These are phyloP conservation scores for Oryza glaberrima DNA, from an alignment of 176 grass and related monocot genomes.

Conservation along the genomic window DNA sequence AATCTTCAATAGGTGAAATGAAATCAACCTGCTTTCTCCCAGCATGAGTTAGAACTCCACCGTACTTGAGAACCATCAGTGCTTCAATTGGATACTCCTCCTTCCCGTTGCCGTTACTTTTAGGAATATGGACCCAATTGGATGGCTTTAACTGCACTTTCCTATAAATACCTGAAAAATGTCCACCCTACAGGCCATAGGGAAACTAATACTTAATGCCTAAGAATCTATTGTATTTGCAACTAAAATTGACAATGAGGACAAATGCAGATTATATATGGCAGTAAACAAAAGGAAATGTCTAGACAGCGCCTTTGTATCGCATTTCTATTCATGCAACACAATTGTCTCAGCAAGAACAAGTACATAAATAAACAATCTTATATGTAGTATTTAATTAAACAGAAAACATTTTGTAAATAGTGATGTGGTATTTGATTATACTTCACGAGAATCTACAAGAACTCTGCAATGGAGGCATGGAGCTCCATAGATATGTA, in stretches of 20 bases:
- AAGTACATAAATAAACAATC: not conserved
- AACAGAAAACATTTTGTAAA: not conserved
- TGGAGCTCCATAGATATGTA: not conserved
- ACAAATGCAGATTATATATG: slow-evolving; percentile 15
- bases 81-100: slow-evolving; percentile 83
- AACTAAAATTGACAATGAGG: slow-evolving; percentile 26
- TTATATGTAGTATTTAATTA: slow-evolving; percentile 14
- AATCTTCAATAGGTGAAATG: slow-evolving; percentile 21
- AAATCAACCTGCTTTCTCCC: slow-evolving; percentile 88
- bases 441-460: not conserved
- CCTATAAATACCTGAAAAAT: slow-evolving; percentile 98
- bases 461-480: not conserved
- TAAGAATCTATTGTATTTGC: slow-evolving; percentile 14
- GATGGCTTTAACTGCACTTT: slow-evolving; percentile 94
- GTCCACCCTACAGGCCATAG: slow-evolving; percentile 75
- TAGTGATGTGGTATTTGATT: not conserved
- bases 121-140: slow-evolving; percentile 70
- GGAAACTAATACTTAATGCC: slow-evolving; percentile 22
- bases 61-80: slow-evolving; percentile 96
- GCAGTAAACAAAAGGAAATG: slow-evolving; percentile 1
- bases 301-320: not conserved
- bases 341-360: slow-evolving; percentile 21
- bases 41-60: slow-evolving; percentile 96
- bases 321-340: slow-evolving; percentile 16
- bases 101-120: slow-evolving; percentile 62